phyloP scores from a whole-genome alignment of 2,329 filamentous ascomycete species.

The Magnaporthales sp. region DNA sequence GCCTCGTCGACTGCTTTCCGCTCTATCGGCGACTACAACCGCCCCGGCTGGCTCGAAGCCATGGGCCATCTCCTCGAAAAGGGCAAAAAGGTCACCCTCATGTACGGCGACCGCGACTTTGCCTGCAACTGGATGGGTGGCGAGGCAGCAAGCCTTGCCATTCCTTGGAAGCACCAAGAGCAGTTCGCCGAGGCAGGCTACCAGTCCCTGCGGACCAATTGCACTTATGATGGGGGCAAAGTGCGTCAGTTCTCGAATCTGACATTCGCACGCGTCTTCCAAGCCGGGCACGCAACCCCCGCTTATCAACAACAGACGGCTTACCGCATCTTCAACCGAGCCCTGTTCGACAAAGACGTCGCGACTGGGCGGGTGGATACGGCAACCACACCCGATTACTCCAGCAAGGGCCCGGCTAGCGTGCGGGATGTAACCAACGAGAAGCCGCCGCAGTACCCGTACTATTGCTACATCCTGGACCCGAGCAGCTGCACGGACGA shows the following conservation, averaged over 20 bases:
- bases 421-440: constrained; percentile 12
- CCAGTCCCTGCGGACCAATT: constrained; percentile 60
- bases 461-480: constrained; percentile 17
- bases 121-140: constrained; percentile 68
- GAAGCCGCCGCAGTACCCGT: constrained; percentile 12
- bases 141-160: constrained; percentile 57
- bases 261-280: constrained; percentile 57
- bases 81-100: constrained; percentile 60
- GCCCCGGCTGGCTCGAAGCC: constrained; percentile 49
- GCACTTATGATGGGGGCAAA: constrained; percentile 58
- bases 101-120: constrained; percentile 60
- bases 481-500: constrained; percentile 23
- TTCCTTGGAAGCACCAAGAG: constrained; percentile 33
- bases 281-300: constrained; percentile 55
- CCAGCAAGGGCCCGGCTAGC: constrained; percentile 9
- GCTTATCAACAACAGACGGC: constrained; percentile 53
- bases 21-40: constrained; percentile 51
- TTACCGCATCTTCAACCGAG: constrained; percentile 51
- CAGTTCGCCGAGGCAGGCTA: constrained; percentile 63
- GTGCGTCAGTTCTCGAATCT: constrained; percentile 72
- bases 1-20: constrained; percentile 38
- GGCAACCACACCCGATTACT: constrained; percentile 32
- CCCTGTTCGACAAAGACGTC: constrained; percentile 45
- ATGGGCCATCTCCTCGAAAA: constrained; percentile 51
- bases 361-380: constrained; percentile 45